Base-by-base conservation (phyloP, 768 basidiomycete species). In the Amanita jacksonii region DNA sequence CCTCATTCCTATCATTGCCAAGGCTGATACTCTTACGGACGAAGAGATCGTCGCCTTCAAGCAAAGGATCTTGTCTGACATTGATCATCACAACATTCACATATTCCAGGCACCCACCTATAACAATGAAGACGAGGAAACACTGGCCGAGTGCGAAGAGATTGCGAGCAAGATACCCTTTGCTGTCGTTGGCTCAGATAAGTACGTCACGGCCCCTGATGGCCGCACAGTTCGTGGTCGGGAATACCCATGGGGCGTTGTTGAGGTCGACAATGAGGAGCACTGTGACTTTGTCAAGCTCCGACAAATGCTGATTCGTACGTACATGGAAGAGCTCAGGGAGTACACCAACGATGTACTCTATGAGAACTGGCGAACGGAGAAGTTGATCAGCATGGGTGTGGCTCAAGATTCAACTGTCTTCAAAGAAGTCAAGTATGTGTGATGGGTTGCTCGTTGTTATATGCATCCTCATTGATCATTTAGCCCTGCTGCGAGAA, bases 231-330 rank as follows among this genome's bases (percentile, higher is more conserved):
- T 97, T 38, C 88, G 96, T 52, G 96, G 96, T 9, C 89, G 96
- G 53, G 72, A 79, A 3, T 99, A 99, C 62, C 96, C 96, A 8
- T 99, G 96, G 96, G 96, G 96, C 61, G 83, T 93, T 39, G 91
- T 98, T 52, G 96, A 99, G 61, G 96, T 99, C 19, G 96, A 99
- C 70, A 98, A 99, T 56, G 96, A 98, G 60, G 88, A 91, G 13
- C 96, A 99, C 60, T 99, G 96, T 54, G 96, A 99, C 63, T 99
- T 99, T 60, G 94, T 98, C 64, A 98, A 98, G 67, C 85, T 99
- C 49, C 85, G 96, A 41, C 96, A 98, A 64, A 98, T 99, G 96
- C 85, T 99, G 28, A 85, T 99, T 53, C 78, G 96, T 45, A 98
- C 94, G 8, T 96, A 98, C 62, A 99, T 99, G 96, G 96, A 99